These are phyloP conservation scores for Aspergillus bombycis DNA, from an alignment of 2,329 filamentous ascomycete genomes.

Conservation along the genomic window DNA sequence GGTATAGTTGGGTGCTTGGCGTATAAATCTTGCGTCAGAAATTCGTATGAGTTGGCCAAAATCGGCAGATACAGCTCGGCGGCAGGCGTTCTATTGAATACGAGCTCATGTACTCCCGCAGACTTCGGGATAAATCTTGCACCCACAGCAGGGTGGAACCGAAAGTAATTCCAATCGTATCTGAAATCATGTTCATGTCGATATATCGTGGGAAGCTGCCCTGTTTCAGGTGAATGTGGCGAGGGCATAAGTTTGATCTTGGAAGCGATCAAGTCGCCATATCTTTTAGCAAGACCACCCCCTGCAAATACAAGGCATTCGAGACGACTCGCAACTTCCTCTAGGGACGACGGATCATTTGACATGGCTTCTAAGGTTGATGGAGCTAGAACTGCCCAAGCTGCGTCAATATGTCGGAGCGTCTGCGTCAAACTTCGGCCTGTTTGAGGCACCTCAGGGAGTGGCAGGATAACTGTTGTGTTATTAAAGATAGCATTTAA, in stretches of 20 bases:
- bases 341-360: not conserved
- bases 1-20: conserved; percentile 11
- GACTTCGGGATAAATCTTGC: conserved; percentile 4
- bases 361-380: conserved; percentile 8
- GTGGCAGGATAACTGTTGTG: conserved; percentile 8
- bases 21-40: conserved; percentile 14
- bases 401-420: conserved; percentile 4
- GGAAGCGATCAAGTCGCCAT: conserved; percentile 8
- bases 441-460: conserved; percentile 4
- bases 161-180: conserved; percentile 14
- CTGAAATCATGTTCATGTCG: conserved; percentile 10
- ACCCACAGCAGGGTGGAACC: conserved; percentile 8
- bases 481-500: conserved; percentile 8
- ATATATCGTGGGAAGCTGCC: conserved; percentile 10
- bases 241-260: conserved; percentile 8
- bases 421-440: conserved; percentile 3
- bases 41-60: conserved; percentile 10
- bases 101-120: conserved; percentile 8
- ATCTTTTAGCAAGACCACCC: conserved; percentile 5
- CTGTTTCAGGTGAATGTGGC: conserved; percentile 10
- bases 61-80: conserved; percentile 10
- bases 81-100: conserved; percentile 6
- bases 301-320: conserved; percentile 5
- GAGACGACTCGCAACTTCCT: not conserved
- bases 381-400: conserved; percentile 12